These are phyloP conservation scores for Zasmidium cellare DNA, from an alignment of 2,329 filamentous ascomycete species.

Conservation along the genomic window DNA sequence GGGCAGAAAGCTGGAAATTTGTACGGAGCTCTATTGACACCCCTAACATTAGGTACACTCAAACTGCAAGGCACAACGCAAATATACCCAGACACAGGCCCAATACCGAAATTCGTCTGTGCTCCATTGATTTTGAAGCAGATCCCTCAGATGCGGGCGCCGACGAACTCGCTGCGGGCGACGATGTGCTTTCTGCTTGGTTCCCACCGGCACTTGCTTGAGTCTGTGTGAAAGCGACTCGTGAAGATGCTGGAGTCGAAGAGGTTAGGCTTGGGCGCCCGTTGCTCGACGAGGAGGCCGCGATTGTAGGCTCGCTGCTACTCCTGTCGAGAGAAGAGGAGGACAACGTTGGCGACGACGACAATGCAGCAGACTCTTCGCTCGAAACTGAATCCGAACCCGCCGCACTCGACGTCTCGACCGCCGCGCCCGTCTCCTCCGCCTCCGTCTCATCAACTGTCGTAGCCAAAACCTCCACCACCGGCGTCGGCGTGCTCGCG, in stretches of 20 bases:
- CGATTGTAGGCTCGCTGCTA: not conserved
- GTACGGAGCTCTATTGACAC: not conserved
- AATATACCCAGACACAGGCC: not conserved
- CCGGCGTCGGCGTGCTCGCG: not conserved
- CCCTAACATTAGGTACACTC: not conserved
- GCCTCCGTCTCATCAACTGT: not conserved
- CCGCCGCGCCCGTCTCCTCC: not conserved
- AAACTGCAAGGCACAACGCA: not conserved
- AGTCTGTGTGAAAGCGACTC: not conserved
- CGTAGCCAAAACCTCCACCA: not conserved
- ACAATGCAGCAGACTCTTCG: no score
- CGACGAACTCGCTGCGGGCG: not conserved
- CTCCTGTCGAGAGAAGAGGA: not conserved
- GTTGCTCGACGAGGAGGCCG: not conserved
- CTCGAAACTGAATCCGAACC: not conserved
- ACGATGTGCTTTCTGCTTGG: not conserved
- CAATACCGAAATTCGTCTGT: not conserved
- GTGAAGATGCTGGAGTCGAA: not conserved
- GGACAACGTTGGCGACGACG: no score
- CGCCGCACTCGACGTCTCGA: not conserved
- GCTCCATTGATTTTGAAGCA: not conserved
- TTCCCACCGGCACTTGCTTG: not conserved
- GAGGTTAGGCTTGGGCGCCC: not conserved
- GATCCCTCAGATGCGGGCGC: not conserved
- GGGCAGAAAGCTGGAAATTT: no score